A percentile compares a stretch with the other conserved stretches of the same genome.
phyloP scores from a whole-genome alignment of 192 early-diverging fungal species.

The Rhizophagus sp. region DNA sequence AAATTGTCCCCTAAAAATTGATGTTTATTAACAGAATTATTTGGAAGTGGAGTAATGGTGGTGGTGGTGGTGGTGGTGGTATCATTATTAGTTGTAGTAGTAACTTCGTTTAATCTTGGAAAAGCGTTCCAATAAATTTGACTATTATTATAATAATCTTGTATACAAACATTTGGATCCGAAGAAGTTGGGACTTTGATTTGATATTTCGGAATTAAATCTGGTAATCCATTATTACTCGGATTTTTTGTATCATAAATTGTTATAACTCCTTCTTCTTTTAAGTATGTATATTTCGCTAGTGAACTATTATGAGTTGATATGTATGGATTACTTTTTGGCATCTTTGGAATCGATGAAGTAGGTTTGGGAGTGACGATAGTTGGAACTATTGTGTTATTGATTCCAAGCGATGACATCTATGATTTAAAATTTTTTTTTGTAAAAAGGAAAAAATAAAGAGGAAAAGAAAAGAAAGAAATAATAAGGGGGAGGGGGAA shows the following conservation, averaged over 20 bases:
- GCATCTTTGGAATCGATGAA: background rate
- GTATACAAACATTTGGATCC: background rate
- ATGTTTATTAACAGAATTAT: background rate
- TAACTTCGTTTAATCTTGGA: background rate
- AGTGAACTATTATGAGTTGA: background rate
- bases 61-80: background rate
- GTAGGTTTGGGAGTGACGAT: background rate
- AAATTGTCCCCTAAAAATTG: background rate
- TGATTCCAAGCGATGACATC: background rate
- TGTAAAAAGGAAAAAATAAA: background rate
- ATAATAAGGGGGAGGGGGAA: too few relatives aligned
- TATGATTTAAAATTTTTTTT: background rate
- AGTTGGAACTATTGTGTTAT: background rate
- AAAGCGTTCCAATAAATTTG: background rate
- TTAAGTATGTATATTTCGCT: background rate
- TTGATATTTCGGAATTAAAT: background rate
- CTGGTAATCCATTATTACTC: background rate
- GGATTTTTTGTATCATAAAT: background rate
- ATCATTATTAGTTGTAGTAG: background rate
- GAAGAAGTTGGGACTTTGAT: background rate
- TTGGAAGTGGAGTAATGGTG: background rate
- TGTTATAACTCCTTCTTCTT: background rate
- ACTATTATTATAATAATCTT: background rate
- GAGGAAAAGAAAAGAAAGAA: too few relatives aligned
- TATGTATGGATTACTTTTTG: background rate